A percentile compares a stretch with the other conserved stretches of the same genome.
phyloP scores from a whole-genome alignment of 257 asterid species.

The Nicotiana noctiflora region DNA sequence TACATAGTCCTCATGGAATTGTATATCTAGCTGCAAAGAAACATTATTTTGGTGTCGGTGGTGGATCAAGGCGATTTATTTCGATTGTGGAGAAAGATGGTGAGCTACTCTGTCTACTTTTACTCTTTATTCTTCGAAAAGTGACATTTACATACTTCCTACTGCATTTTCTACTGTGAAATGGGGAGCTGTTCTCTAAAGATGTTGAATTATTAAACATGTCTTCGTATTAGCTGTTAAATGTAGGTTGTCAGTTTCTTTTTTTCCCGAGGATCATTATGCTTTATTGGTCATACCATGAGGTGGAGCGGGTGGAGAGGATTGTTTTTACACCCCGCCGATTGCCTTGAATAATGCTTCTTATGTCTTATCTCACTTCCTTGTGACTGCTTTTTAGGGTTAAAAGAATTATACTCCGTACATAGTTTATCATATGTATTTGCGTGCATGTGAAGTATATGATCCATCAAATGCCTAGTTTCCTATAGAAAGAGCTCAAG shows the following conservation, averaged over 20 bases:
- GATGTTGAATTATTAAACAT: background rate
- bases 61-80: constrained; percentile 82
- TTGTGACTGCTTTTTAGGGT: background rate
- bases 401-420: background rate
- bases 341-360: background rate
- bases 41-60: constrained; percentile 94
- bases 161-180: background rate
- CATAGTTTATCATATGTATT: background rate
- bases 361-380: background rate
- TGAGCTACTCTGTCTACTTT: constrained; percentile 17
- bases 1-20: constrained; percentile 49
- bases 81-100: constrained; percentile 80
- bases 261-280: background rate
- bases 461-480: background rate
- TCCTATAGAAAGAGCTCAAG: background rate
- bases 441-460: background rate
- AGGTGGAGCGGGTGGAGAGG: background rate
- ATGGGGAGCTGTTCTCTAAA: background rate
- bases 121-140: background rate
- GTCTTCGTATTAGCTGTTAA: background rate
- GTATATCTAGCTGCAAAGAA: constrained; percentile 97
- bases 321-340: background rate
- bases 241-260: background rate
- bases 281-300: background rate
- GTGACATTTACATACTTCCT: background rate